Evolutionary conservation across 495 filamentous ascomycete species (phyloP).

Genomic region (Penicillium roqueforti): DNA sequence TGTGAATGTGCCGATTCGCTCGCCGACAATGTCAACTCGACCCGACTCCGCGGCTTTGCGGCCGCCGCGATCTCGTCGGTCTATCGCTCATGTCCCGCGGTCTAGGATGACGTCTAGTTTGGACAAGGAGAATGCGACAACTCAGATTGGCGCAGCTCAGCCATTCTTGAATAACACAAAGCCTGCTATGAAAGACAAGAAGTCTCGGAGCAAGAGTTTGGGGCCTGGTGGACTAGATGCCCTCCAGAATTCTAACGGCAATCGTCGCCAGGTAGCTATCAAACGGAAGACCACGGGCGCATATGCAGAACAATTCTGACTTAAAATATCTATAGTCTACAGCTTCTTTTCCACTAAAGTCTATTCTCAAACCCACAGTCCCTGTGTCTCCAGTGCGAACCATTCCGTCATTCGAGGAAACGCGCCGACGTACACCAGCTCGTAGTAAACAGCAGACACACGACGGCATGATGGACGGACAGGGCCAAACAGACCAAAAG

Average conservation of each 20-base stretch:
- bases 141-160: conserved; percentile 48
- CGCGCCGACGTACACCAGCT: conserved; percentile 39
- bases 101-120: conserved; percentile 39
- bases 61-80: conserved; percentile 63
- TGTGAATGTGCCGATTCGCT: conserved; percentile 8
- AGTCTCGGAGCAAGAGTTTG: conserved; percentile 90
- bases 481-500: conserved; percentile 7
- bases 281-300: conserved; percentile 1
- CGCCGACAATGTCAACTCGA: conserved; percentile 37
- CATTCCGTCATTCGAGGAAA: conserved; percentile 49
- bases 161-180: conserved; percentile 30
- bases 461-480: conserved; percentile 13
- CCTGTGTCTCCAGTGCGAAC: conserved; percentile 60
- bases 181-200: conserved; percentile 52
- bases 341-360: conserved; percentile 57
- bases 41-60: conserved; percentile 38
- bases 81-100: conserved; percentile 63
- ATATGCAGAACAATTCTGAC: conserved; percentile 1
- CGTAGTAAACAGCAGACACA: conserved; percentile 27
- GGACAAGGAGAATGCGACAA: conserved; percentile 71
- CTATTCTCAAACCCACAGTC: conserved; percentile 82
- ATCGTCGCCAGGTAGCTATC: conserved; percentile 68
- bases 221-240: conserved; percentile 86
- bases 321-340: conserved; percentile 42
- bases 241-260: conserved; percentile 72